A percentile compares a stretch with the other conserved stretches of the same genome.
Conservation (phyloP, 2,329 filamentous ascomycete species). For the Aspergillus proliferans region DNA sequence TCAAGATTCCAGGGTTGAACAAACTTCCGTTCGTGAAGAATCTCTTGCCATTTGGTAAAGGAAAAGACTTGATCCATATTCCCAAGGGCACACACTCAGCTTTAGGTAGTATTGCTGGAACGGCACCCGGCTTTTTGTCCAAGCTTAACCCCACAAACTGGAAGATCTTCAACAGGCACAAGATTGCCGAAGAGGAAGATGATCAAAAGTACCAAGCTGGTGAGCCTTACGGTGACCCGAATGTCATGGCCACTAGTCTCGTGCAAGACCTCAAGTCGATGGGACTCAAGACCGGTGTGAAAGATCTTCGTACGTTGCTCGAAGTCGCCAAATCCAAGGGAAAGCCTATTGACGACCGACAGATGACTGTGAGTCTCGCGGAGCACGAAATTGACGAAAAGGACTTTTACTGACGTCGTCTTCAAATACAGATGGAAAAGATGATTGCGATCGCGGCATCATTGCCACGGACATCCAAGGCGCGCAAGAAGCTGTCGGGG, state of each 20-base stretch:
- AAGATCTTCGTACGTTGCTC: constrained; percentile 5
- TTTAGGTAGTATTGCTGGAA: constrained; percentile 4
- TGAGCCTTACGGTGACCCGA: constrained; percentile 4
- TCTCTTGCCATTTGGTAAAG: neutral
- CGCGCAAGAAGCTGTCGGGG: constrained; percentile 3
- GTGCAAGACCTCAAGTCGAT: constrained; percentile 68
- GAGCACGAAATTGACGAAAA: neutral
- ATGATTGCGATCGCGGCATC: constrained; percentile 3
- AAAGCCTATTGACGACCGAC: constrained; percentile 7
- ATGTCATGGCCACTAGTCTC: constrained; percentile 58
- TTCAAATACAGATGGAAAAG: constrained; percentile 5
- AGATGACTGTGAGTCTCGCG: constrained; percentile 3
- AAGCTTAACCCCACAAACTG: constrained; percentile 4
- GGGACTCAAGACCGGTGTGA: constrained; percentile 36
- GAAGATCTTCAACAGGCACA: constrained; percentile 4
- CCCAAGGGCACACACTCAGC: constrained; percentile 3
- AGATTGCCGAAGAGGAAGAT: constrained; percentile 8
- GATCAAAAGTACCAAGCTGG: constrained; percentile 9
- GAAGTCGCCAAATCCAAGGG: constrained; percentile 6
- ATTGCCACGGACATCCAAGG: constrained; percentile 3
- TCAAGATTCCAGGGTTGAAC: neutral
- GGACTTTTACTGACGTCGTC: neutral
- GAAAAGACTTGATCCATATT: constrained; percentile 1
- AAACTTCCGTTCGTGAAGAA: neutral
- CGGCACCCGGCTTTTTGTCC: constrained; percentile 1